Percentiles rank a stretch among this genome's conserved stretches.
Evolutionary conservation across 2,329 filamentous ascomycete genomes (phyloP).

Genomic region (Drechslerella dactyloides): DNA sequence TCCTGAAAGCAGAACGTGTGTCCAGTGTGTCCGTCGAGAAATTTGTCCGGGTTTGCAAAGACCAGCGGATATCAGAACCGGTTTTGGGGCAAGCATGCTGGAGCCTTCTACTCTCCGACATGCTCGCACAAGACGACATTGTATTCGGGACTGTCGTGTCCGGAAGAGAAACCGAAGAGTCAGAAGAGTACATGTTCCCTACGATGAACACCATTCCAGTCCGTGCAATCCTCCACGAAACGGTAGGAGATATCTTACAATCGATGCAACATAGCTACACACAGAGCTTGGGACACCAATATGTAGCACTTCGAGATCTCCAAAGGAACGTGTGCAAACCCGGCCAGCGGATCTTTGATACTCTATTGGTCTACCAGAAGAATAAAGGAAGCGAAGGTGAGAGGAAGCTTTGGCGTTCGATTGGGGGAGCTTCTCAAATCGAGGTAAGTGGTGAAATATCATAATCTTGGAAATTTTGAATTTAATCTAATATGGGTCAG

Average conservation of each 20-base stretch:
- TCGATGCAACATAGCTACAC: constrained; percentile 75
- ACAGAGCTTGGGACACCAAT: constrained; percentile 73
- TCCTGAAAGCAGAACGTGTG: constrained; percentile 26
- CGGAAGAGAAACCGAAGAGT: constrained; percentile 76
- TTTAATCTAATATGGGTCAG: constrained; percentile 18
- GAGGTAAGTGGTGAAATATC: constrained; percentile 61
- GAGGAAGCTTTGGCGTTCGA: constrained; percentile 66
- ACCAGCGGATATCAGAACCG: constrained; percentile 73
- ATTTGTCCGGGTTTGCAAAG: constrained; percentile 69
- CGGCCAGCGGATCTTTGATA: constrained; percentile 65
- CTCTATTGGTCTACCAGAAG: constrained; percentile 71
- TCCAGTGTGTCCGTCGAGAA: constrained; percentile 51
- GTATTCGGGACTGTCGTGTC: constrained; percentile 83
- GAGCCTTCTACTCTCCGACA: constrained; percentile 71
- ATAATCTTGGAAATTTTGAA: constrained; percentile 70
- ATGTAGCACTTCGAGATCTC: constrained; percentile 76
- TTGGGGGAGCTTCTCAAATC: constrained; percentile 70
- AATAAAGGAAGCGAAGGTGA: constrained; percentile 56
- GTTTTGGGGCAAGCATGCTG: constrained; percentile 78
- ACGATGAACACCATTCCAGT: constrained; percentile 90
- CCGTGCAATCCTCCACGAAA: constrained; percentile 74
- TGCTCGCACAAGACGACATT: constrained; percentile 72
- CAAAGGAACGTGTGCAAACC: constrained; percentile 62
- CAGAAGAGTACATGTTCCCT: constrained; percentile 76
- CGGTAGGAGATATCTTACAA: constrained; percentile 67